Conservation (phyloP, 2,329 filamentous ascomycete species). For the Colletotrichum sp. region DNA sequence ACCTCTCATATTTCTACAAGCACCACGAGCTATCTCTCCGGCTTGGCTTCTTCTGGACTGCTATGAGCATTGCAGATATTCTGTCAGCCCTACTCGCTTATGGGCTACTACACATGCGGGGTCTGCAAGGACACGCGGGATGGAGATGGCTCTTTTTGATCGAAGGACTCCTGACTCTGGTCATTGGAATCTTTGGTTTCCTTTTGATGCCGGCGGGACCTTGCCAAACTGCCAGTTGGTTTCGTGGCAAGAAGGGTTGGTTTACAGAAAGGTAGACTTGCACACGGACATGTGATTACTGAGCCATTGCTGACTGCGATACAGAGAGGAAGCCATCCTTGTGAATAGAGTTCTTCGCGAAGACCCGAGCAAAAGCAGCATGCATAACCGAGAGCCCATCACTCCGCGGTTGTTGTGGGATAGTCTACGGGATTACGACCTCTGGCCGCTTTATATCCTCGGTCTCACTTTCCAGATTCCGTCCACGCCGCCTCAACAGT, state of each 20-base stretch:
- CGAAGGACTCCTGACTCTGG: slow-evolving; percentile 50
- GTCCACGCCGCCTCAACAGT: slow-evolving; percentile 50
- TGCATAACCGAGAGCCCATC: slow-evolving; percentile 66
- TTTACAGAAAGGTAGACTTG: slow-evolving; percentile 52
- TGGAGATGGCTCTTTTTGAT: slow-evolving; percentile 62
- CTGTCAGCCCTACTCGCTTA: slow-evolving; percentile 42
- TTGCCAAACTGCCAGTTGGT: slow-evolving; percentile 58
- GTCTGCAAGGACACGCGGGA: slow-evolving; percentile 37
- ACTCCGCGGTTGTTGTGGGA: slow-evolving; percentile 55
- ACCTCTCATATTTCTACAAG: slow-evolving; percentile 51
- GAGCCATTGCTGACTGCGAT: background rate
- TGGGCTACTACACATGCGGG: slow-evolving; percentile 45
- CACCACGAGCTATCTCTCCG: slow-evolving; percentile 43
- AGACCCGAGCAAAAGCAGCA: slow-evolving; percentile 63
- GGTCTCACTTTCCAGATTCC: slow-evolving; percentile 62
- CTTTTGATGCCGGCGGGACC: slow-evolving; percentile 60
- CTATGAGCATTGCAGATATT: slow-evolving; percentile 45
- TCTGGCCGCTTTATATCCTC: slow-evolving; percentile 56
- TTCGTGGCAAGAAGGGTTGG: slow-evolving; percentile 61
- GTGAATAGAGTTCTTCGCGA: slow-evolving; percentile 65
- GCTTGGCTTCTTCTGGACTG: slow-evolving; percentile 46
- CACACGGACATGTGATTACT: background rate
- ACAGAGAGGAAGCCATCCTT: slow-evolving; percentile 62
- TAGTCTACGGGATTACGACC: slow-evolving; percentile 55
- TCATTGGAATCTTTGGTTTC: slow-evolving; percentile 58